Evolutionary conservation across 225 moss, liverwort and hornwort genomes (phyloP).

Genomic region (Rhytidiadelphus loreus): DNA sequence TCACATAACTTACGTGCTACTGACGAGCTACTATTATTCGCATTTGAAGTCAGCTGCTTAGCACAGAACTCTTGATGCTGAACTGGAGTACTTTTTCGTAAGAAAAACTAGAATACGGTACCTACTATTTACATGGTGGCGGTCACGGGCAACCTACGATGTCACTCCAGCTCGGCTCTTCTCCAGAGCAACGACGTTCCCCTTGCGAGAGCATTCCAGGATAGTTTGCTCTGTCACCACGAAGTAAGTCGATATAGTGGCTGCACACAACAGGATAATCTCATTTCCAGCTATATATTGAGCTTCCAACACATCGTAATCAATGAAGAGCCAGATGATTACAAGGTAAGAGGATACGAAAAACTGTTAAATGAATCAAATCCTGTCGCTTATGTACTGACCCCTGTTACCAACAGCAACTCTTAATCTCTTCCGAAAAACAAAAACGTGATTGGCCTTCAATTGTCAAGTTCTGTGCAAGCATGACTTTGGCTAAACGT

Average conservation of each 20-base stretch:
- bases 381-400: background rate
- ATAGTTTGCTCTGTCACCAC: slow-evolving; percentile 66
- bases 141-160: background rate
- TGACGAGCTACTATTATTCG: background rate
- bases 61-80: background rate
- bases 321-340: background rate
- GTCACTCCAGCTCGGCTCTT: slow-evolving; percentile 29
- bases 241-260: slow-evolving; percentile 62
- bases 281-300: background rate
- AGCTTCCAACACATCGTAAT: background rate
- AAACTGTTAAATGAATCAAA: background rate
- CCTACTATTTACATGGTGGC: background rate
- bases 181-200: slow-evolving; percentile 32
- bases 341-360: background rate
- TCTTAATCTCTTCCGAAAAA: background rate
- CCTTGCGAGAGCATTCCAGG: slow-evolving; percentile 61
- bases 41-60: background rate
- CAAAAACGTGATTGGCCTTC: background rate
- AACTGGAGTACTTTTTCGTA: background rate
- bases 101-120: background rate
- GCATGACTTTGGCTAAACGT: background rate
- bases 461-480: background rate
- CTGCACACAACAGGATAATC: slow-evolving; percentile 22
- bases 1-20: background rate
- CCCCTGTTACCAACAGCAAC: background rate